These are phyloP conservation scores for Monoraphidium neglectum DNA, from an alignment of 139 green algal genomes.

Conservation along the genomic window DNA sequence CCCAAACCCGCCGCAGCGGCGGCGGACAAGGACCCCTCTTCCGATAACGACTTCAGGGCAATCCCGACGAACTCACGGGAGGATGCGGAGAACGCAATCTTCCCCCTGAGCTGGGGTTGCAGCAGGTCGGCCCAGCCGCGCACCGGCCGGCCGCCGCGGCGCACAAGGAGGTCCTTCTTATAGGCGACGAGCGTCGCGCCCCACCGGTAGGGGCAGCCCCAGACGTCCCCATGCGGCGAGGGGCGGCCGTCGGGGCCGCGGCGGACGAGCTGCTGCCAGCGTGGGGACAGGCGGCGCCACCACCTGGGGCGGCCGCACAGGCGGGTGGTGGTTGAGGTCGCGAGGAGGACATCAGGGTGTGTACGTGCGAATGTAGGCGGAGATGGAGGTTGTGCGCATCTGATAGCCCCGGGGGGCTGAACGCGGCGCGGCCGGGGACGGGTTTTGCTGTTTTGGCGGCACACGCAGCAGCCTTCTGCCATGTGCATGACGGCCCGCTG, in stretches of 20 bases:
- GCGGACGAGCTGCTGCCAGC: conserved; percentile 64
- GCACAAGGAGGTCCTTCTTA: conserved; percentile 38
- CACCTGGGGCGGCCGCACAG: conserved; percentile 19
- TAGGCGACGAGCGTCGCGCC: conserved; percentile 80
- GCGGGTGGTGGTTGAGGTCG: background rate
- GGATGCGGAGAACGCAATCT: conserved; percentile 72
- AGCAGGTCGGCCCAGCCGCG: conserved; percentile 85
- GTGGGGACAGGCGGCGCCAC: conserved; percentile 44
- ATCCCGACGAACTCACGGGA: conserved; percentile 78
- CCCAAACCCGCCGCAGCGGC: background rate
- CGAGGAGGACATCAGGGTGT: background rate
- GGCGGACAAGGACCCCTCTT: background rate
- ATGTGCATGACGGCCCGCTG: background rate
- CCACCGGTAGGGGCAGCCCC: conserved; percentile 78
- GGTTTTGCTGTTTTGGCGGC: no score
- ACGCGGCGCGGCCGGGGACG: no score
- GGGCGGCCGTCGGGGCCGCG: conserved; percentile 38
- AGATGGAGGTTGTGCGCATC: no score
- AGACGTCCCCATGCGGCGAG: conserved; percentile 58
- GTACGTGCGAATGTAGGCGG: no score
- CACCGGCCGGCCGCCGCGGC: conserved; percentile 41
- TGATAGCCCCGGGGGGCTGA: no score
- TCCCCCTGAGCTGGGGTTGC: conserved; percentile 61
- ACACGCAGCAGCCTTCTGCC: no score
- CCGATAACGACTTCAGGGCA: conserved; percentile 61